Base-by-base conservation (phyloP, 352 stramenopile species). In the Phytopythium chamaehyphon region DNA sequence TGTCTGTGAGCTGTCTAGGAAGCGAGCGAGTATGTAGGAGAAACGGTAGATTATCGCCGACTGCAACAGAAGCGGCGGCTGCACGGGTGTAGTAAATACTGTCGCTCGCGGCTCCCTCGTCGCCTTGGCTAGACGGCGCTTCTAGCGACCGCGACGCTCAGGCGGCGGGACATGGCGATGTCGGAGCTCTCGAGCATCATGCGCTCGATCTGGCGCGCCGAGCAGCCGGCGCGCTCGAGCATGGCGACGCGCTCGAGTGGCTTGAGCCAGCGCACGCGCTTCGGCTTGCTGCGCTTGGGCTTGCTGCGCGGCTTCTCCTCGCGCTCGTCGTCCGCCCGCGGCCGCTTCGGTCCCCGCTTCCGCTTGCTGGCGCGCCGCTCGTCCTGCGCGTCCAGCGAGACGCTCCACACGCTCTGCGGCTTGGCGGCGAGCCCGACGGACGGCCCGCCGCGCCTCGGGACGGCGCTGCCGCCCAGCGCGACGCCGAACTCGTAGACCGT, bases 401-500 rank as follows among this genome's bases (percentile, higher is more conserved):
- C 72, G 51, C 59, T 76, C 73, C 70, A 84, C 6, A 83, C 67
- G 9, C 54, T 53, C 56, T 65, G 54, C 18, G 69, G 66, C 24
- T 50, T 75, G 31, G 59, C 54, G 16, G 74, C 74, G 18, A 86
- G 59, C 8, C 74, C 74, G 21, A 86, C 66, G 16, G 74, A 70
- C 19, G 74, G 71, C 5, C 71, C 74, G 10, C 74, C 74, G 23
- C 62, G 74, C 24, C 70, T 65, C 0, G 74, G 74, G 9, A 86
- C 60, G 9, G 74, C 58, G 36, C 74, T 86, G 45, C 72, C 71
- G 52, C 74, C 74, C 23, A 83, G 51, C 14, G 61, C 61, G 28
- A 86, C 72, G 44, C 69, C 69, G 56, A 86, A 86, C 64, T 86
- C 74, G 54, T 86, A 86, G 44, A 86, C 71, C 2, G 74, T 86